phyloP scores from a whole-genome alignment of 129 eudicot genomes.

The Silybum marianum region DNA sequence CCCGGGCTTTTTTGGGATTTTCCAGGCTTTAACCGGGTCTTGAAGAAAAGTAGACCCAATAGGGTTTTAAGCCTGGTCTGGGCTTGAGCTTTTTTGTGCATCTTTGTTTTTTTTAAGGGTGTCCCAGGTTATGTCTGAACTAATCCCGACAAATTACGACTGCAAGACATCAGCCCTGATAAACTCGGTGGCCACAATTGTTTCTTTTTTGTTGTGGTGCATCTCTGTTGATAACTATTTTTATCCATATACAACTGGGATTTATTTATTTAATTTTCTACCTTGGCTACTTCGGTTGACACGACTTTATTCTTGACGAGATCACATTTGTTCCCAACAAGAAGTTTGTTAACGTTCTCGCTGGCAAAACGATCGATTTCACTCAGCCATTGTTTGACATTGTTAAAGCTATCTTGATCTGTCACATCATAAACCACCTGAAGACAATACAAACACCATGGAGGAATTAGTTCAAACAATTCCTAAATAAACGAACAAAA shows the following conservation, averaged over 20 bases:
- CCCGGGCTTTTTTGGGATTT: no score
- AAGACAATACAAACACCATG: neutral
- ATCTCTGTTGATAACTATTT: neutral
- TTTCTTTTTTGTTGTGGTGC: neutral
- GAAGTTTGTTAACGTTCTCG: constrained; percentile 75
- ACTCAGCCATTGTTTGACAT: constrained; percentile 85
- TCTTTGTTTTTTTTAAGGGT: no score
- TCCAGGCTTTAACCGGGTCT: no score
- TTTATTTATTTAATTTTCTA: neutral
- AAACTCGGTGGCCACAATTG: no score
- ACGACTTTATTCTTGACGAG: constrained; percentile 57
- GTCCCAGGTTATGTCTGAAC: no score
- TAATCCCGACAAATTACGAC: no score
- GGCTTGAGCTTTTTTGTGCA: no score
- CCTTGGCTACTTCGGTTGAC: constrained; percentile 65
- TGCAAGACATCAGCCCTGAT: no score
- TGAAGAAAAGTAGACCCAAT: neutral
- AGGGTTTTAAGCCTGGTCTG: neutral
- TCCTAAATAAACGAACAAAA: neutral
- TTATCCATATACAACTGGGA: neutral
- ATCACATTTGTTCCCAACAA: constrained; percentile 80
- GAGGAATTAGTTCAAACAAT: neutral
- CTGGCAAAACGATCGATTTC: constrained; percentile 88
- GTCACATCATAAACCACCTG: constrained; percentile 86
- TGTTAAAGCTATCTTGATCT: constrained; percentile 81